Evolutionary conservation across 192 early-diverging fungal species (phyloP).

Genomic region (Entomortierella lignicola): DNA sequence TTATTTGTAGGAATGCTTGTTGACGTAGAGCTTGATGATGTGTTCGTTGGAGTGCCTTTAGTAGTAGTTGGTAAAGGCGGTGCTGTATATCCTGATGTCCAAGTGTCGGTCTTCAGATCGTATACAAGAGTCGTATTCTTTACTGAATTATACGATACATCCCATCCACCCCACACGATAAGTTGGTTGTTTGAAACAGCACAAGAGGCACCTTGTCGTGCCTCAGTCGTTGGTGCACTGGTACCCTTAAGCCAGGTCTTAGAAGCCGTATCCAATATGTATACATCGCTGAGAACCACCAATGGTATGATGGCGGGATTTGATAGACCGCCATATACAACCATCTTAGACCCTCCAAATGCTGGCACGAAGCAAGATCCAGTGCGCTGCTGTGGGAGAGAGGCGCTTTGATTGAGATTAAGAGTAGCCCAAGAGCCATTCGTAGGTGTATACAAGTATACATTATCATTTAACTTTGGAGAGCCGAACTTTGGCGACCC

Average conservation of each 20-base stretch:
- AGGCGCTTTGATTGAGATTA: not conserved
- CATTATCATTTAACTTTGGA: not conserved
- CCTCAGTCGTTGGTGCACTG: not conserved
- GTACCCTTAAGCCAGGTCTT: not conserved
- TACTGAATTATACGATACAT: not conserved
- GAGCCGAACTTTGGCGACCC: not conserved
- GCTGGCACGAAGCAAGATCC: not conserved
- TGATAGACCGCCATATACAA: not conserved
- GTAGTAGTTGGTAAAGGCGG: not conserved
- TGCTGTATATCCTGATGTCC: not conserved
- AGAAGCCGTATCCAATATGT: constrained; percentile 17
- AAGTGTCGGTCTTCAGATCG: not conserved
- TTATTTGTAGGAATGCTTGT: not conserved
- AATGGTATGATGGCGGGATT: not conserved
- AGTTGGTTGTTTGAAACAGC: constrained; percentile 4
- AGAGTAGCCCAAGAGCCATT: not conserved
- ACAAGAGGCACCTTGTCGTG: not conserved
- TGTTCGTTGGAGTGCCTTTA: not conserved
- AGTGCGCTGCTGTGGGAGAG: not conserved
- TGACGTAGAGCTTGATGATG: not conserved
- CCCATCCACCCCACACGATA: constrained; percentile 11
- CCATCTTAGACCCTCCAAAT: constrained; percentile 1
- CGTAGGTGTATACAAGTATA: not conserved
- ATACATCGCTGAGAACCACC: constrained; percentile 4
- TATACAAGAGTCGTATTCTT: not conserved